Percentiles rank a stretch among this genome's conserved stretches.
These are phyloP conservation scores for Alliaria petiolata DNA, from an alignment of 345 rosid genomes.

Conservation along the genomic window DNA sequence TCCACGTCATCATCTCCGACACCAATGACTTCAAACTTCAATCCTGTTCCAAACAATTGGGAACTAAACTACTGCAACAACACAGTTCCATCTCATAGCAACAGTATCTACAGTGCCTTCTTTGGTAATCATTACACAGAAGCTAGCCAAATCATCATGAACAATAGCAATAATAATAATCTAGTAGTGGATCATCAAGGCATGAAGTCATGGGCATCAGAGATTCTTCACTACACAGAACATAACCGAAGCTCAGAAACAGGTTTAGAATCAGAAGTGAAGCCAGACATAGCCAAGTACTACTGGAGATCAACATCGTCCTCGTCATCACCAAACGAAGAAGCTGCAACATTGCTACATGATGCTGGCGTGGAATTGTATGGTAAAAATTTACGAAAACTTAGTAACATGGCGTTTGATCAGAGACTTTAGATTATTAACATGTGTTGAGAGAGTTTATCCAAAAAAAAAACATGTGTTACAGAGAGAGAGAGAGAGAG, in stretches of 20 bases:
- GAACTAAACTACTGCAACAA: conserved; percentile 27
- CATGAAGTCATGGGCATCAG: conserved; percentile 30
- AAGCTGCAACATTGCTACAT: conserved; percentile 15
- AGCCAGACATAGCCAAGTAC: conserved; percentile 30
- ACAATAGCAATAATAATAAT: not conserved
- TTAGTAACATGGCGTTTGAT: conserved; percentile 23
- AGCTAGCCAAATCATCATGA: conserved; percentile 18
- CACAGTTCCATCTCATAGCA: conserved; percentile 28
- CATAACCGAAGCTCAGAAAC: conserved; percentile 22
- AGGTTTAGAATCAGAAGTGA: conserved; percentile 31
- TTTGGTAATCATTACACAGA: conserved; percentile 33
- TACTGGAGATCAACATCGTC: conserved; percentile 29
- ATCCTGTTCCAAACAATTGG: conserved; percentile 48
- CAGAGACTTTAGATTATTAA: conserved; percentile 20
- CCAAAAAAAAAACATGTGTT: too few species aligned
- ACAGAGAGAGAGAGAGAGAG: conserved; percentile 6
- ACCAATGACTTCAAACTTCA: conserved; percentile 47
- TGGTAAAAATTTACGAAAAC: conserved; percentile 25
- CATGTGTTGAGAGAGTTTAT: too few species aligned
- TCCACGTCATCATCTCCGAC: conserved; percentile 45
- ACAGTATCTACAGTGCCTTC: conserved; percentile 28
- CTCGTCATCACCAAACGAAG: conserved; percentile 24
- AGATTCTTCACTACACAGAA: conserved; percentile 27
- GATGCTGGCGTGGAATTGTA: conserved; percentile 18
- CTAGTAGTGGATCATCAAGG: conserved; percentile 4